Evolutionary conservation across 2,329 filamentous ascomycete species (phyloP).

Genomic region (Ophiostoma montium): DNA sequence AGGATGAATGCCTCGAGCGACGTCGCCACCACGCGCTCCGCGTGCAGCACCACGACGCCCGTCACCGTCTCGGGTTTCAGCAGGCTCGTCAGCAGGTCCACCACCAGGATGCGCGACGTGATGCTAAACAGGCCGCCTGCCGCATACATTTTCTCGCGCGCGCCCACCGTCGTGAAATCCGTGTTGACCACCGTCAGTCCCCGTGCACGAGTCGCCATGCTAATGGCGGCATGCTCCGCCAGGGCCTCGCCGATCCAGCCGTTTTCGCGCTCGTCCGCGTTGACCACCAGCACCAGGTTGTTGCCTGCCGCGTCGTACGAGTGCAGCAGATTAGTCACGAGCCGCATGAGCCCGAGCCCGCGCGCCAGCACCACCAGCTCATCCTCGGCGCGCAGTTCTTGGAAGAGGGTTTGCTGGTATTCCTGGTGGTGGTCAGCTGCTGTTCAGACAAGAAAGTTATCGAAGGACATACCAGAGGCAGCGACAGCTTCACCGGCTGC

Average conservation of each 20-base stretch:
- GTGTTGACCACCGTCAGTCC: conserved; percentile 90
- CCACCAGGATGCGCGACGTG: conserved; percentile 86
- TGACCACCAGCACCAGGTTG: conserved; percentile 79
- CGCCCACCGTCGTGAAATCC: conserved; percentile 74
- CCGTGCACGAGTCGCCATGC: conserved; percentile 48
- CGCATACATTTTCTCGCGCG: conserved; percentile 82
- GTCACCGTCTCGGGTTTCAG: conserved; percentile 75
- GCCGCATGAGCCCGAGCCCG: conserved; percentile 78
- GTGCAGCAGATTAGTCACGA: conserved; percentile 92
- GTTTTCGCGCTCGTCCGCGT: conserved; percentile 86
- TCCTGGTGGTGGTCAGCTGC: conserved; percentile 32
- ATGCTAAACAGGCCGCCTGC: conserved; percentile 88
- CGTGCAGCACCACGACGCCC: conserved; percentile 75
- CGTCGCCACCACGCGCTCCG: conserved; percentile 73
- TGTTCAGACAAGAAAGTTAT: neutral
- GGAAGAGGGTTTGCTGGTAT: conserved; percentile 94
- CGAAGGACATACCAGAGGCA: conserved; percentile 45
- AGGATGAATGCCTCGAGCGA: conserved; percentile 91
- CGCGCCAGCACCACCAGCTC: conserved; percentile 84
- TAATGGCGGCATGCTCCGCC: conserved; percentile 88
- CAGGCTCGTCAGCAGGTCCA: conserved; percentile 76
- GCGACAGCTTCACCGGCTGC: conserved; percentile 66
- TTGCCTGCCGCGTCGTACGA: conserved; percentile 93
- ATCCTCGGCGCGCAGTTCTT: conserved; percentile 79
- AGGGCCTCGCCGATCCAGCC: conserved; percentile 92